phyloP scores from a whole-genome alignment of 805 yeast species.

The Saccharomycopsis selenospora region DNA sequence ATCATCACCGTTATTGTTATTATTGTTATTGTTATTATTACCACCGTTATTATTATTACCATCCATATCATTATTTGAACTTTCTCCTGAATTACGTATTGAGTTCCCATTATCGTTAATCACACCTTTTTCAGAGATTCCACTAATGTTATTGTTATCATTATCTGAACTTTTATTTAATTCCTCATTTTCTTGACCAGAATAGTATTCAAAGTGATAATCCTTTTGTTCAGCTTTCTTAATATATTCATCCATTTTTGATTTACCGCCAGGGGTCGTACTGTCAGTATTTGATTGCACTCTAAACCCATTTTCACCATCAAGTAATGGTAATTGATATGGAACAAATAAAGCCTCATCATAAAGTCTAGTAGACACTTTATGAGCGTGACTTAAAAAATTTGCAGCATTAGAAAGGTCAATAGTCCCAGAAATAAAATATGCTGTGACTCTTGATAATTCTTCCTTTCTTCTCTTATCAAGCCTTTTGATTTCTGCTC shows the following conservation, averaged over 20 bases:
- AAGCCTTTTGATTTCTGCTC: conserved; percentile 48
- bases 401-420: conserved; percentile 53
- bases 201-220: conserved; percentile 85
- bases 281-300: conserved; percentile 55
- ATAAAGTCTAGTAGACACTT: conserved; percentile 77
- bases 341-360: conserved; percentile 94
- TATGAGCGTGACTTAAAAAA: conserved; percentile 64
- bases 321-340: conserved; percentile 76
- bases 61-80: conserved; percentile 13
- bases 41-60: conserved; percentile 16
- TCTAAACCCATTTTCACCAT: conserved; percentile 74
- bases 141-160: conserved; percentile 35
- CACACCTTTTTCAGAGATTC: conserved; percentile 21
- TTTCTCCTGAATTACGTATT: conserved; percentile 25
- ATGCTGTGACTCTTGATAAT: conserved; percentile 84
- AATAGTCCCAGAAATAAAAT: conserved; percentile 79
- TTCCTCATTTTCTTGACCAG: conserved; percentile 43
- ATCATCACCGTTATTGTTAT: conserved; percentile 17
- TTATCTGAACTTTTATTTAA: conserved; percentile 52
- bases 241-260: conserved; percentile 64
- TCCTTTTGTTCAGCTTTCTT: conserved; percentile 80
- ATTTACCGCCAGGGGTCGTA: conserved; percentile 34
- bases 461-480: conserved; percentile 43
- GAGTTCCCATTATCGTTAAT: background rate
- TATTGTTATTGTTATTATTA: conserved; percentile 20